Evolutionary conservation across 345 rosid genomes (phyloP), one percentile per base, ranked within the genome.

Genomic region (Eucalyptus polybractea): DNA sequence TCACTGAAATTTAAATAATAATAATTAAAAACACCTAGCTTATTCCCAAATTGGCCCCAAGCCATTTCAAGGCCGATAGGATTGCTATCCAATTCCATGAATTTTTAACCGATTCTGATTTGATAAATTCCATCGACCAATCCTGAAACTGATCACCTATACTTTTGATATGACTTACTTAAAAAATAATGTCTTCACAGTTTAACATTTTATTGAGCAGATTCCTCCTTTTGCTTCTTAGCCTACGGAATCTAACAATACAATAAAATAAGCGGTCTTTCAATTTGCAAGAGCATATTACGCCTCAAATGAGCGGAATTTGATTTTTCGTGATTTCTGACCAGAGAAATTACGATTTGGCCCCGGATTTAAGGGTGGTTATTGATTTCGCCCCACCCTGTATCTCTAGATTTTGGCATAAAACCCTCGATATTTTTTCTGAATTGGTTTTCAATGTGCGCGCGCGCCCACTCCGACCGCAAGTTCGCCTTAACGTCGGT

Each of bases 101-200:
- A 60, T 4, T 56, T 8, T 56, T 4, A 56, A 60, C 7, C 15
- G 3, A 29, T 29, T 14, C 5, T 29, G 0, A 65, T 1, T 29
- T 7, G 37, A 29, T 29, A 65, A 31, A 13, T 60, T 60, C 8
- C 14, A 27, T 8, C 17, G 1, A 65, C 19, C 10, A 13, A n/a
- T 14, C 40, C 1, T 65, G 5, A n/a, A 65, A 65, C 2, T 8
- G 3, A 65, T 65, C 10, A 65, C 19, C 5, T 3, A 14, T 65
- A n/a, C 19, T 65, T 65, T 65, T n/a, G 17, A 65, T n/a, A n/a
- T 15, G 21, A 16, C 6, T 65, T 65, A n/a, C 19, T n/a, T n/a
- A n/a, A n/a, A 31, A 65, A 65, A 65, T 65, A n/a, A 65, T 15
- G 10, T 65, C 6, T 15, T 14, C 37, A n/a, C 1, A n/a, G 0